phyloP scores from a whole-genome alignment of 73 alveolate species.

The Effrenium voratum region DNA sequence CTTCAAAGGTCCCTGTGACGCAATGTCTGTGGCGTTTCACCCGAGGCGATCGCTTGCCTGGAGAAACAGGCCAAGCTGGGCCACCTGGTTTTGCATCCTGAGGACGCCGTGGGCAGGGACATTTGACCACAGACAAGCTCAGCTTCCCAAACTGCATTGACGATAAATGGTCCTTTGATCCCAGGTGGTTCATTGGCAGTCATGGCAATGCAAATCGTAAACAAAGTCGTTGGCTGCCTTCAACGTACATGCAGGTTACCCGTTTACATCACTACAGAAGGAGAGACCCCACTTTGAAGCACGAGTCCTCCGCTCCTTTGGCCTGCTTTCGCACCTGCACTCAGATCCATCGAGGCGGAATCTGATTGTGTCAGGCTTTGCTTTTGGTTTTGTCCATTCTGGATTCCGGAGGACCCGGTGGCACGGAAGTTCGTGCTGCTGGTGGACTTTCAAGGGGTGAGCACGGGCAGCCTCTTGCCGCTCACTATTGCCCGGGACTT shows the following conservation, averaged over 20 bases:
- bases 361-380: not conserved
- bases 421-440: constrained; percentile 74
- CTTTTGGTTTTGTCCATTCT: not conserved
- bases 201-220: too few species aligned
- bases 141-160: too few species aligned
- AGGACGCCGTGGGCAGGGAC: not conserved
- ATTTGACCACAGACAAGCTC: too few species aligned
- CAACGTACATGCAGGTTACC: too few species aligned
- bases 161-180: too few species aligned
- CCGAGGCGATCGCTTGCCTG: constrained; percentile 81
- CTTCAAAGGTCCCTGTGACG: too few species aligned
- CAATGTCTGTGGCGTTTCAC: not conserved
- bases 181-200: too few species aligned
- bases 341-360: not conserved
- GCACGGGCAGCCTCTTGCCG: constrained; percentile 61
- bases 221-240: too few species aligned
- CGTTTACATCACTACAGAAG: too few species aligned
- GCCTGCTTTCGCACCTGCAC: not conserved
- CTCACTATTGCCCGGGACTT: constrained; percentile 53
- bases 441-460: constrained; percentile 70
- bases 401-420: constrained; percentile 44
- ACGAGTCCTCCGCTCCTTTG: not conserved
- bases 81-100: constrained; percentile 5
- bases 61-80: constrained; percentile 73
- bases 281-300: not conserved